Percentiles rank a stretch among this genome's conserved stretches.
These are phyloP conservation scores for Cercospora nicotianae DNA, from an alignment of 2,329 filamentous ascomycete genomes.

Conservation along the genomic window DNA sequence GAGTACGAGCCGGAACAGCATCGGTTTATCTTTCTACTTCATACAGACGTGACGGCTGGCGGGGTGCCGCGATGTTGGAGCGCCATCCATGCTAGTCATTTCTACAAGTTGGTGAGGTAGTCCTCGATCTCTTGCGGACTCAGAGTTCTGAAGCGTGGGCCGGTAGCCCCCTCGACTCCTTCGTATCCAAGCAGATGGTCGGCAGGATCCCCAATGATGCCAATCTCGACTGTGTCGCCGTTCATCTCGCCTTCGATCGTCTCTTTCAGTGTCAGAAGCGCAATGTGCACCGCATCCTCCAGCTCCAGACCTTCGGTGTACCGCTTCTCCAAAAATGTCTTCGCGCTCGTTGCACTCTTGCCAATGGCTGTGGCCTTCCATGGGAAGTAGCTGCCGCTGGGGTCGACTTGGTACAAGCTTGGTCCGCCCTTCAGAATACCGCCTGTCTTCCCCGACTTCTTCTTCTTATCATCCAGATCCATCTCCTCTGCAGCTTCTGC, in stretches of 20 bases:
- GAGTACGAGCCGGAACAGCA: background rate
- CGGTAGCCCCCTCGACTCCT: conserved; percentile 79
- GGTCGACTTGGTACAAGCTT: conserved; percentile 97
- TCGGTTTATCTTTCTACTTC: conserved; percentile 14
- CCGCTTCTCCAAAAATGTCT: conserved; percentile 98
- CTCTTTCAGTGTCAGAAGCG: conserved; percentile 94
- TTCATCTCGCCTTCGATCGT: conserved; percentile 99
- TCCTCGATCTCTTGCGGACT: conserved; percentile 98
- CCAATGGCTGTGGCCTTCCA: conserved; percentile 99
- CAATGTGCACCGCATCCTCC: conserved; percentile 98
- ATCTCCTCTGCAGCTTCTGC: conserved; percentile 58
- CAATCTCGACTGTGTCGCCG: conserved; percentile 93
- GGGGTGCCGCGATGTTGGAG: background rate
- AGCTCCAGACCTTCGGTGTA: conserved; percentile 97
- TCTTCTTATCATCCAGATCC: conserved; percentile 66
- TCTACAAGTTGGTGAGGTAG: conserved; percentile 95
- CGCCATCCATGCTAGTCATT: conserved; percentile 20
- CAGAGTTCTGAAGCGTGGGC: conserved; percentile 89
- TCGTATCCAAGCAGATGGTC: conserved; percentile 90
- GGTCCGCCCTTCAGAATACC: conserved; percentile 94
- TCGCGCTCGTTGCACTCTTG: conserved; percentile 96
- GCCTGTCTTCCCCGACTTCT: conserved; percentile 80
- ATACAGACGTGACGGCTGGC: conserved; percentile 15
- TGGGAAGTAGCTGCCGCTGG: conserved; percentile 97
- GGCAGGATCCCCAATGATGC: conserved; percentile 92